Evolutionary conservation across 2,329 filamentous ascomycete genomes (phyloP).

Genomic region (Cordyceps fumosorosea): DNA sequence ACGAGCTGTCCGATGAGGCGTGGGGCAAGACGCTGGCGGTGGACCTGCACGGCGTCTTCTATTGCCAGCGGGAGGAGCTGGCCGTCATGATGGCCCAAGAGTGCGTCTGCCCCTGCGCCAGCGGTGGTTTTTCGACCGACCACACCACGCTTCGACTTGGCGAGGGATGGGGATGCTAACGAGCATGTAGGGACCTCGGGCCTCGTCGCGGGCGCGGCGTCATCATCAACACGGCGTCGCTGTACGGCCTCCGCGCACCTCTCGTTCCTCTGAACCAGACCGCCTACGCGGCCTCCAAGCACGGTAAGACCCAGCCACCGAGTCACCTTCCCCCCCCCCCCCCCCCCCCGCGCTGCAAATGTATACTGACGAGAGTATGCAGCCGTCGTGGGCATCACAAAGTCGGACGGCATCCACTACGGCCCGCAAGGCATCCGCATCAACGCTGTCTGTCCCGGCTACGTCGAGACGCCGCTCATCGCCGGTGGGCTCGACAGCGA

Average conservation of each 20-base stretch:
- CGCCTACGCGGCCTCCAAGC: constrained; percentile 46
- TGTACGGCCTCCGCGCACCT: neutral
- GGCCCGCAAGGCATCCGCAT: constrained; percentile 46
- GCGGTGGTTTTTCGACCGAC: too few relatives aligned
- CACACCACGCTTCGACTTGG: too few relatives aligned
- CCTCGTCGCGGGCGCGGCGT: constrained; percentile 36
- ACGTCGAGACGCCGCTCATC: constrained; percentile 24
- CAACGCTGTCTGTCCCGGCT: constrained; percentile 54
- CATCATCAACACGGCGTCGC: constrained; percentile 48
- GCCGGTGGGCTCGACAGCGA: neutral
- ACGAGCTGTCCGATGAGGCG: constrained; percentile 39
- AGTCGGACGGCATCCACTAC: constrained; percentile 47
- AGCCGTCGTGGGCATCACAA: constrained; percentile 45
- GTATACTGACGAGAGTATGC: neutral
- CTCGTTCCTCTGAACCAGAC: neutral
- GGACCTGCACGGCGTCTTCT: constrained; percentile 49
- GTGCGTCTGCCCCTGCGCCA: constrained; percentile 19
- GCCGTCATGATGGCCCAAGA: constrained; percentile 45
- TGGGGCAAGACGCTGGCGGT: constrained; percentile 34
- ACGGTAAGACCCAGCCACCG: constrained; percentile 27
- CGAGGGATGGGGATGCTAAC: neutral
- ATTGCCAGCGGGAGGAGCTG: constrained; percentile 49
- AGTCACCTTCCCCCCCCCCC: too few relatives aligned
- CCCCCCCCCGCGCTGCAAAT: too few relatives aligned
- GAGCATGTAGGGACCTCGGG: constrained; percentile 23